phyloP scores from a whole-genome alignment of 495 filamentous ascomycete species.

The Aspergillus sparsus region DNA sequence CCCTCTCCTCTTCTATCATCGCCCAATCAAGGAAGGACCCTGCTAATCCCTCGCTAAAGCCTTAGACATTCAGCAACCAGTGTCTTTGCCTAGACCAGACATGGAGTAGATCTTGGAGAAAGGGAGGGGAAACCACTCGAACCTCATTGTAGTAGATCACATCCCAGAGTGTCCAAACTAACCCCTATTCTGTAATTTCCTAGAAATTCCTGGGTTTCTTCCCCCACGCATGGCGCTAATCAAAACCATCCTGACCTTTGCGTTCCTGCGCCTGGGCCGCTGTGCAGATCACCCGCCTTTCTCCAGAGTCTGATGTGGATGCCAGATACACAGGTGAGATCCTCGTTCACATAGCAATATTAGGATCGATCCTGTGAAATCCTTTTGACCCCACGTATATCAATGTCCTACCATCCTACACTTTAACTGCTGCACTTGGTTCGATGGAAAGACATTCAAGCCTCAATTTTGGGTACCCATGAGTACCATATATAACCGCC shows the following conservation, averaged over 20 bases:
- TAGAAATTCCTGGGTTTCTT: neutral
- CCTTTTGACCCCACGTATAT: neutral
- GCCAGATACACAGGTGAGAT: neutral
- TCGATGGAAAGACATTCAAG: neutral
- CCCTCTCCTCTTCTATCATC: neutral
- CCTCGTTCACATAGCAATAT: neutral
- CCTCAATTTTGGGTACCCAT: too few species aligned
- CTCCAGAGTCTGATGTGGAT: conserved; percentile 5
- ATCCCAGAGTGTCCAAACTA: too few species aligned
- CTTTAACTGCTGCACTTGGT: neutral
- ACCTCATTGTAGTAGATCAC: neutral
- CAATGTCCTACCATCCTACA: neutral
- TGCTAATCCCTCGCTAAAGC: too few species aligned
- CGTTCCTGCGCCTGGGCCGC: conserved; percentile 16
- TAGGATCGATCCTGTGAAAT: neutral
- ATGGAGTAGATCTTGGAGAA: neutral
- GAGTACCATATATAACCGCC: too few species aligned
- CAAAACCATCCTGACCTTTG: neutral
- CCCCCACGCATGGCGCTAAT: conserved; percentile 2
- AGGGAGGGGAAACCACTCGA: neutral
- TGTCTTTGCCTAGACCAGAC: too few species aligned
- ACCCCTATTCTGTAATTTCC: neutral
- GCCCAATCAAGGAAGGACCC: too few species aligned
- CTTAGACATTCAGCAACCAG: too few species aligned
- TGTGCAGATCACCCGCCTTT: conserved; percentile 17